Conservation (phyloP, 1,139 yeast species). For the Diutina sp. region DNA sequence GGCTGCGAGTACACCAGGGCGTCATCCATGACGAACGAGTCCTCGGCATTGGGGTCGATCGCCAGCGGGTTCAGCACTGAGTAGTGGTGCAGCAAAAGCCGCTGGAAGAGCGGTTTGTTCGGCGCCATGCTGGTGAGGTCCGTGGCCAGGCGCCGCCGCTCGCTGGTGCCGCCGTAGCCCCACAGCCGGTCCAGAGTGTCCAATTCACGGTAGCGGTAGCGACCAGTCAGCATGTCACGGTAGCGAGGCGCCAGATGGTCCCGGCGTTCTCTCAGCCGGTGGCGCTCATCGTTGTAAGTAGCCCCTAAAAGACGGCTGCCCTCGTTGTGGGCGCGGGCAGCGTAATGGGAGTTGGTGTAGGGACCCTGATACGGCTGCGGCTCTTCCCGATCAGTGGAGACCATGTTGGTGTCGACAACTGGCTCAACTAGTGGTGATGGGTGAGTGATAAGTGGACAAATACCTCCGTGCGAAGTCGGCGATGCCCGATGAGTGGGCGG, state of each 20-base stretch:
- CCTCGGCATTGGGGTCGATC: constrained; percentile 1
- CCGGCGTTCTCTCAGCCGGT: neutral
- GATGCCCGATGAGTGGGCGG: neutral
- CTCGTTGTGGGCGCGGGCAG: neutral
- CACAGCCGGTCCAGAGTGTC: neutral
- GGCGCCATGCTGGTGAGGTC: neutral
- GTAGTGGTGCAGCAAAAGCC: constrained; percentile 17
- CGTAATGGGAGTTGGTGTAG: neutral
- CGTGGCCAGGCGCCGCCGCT: neutral
- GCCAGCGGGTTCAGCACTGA: constrained; percentile 18
- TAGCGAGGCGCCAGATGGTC: neutral
- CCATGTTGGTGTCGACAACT: neutral
- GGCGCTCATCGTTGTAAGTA: neutral
- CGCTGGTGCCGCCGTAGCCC: neutral
- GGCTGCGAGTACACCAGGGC: constrained; percentile 3
- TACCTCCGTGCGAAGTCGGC: neutral
- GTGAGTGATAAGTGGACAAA: neutral
- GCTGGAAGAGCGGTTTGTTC: constrained; percentile 13
- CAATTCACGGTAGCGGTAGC: constrained; percentile 1
- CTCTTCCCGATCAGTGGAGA: neutral
- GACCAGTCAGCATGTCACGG: constrained; percentile 1
- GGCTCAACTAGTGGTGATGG: neutral
- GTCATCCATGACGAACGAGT: constrained; percentile 4
- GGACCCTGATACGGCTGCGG: neutral
- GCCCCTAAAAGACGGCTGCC: neutral